Conservation (phyloP, 2,329 filamentous ascomycete genomes). For the Pseudogymnoascus verrucosus region DNA sequence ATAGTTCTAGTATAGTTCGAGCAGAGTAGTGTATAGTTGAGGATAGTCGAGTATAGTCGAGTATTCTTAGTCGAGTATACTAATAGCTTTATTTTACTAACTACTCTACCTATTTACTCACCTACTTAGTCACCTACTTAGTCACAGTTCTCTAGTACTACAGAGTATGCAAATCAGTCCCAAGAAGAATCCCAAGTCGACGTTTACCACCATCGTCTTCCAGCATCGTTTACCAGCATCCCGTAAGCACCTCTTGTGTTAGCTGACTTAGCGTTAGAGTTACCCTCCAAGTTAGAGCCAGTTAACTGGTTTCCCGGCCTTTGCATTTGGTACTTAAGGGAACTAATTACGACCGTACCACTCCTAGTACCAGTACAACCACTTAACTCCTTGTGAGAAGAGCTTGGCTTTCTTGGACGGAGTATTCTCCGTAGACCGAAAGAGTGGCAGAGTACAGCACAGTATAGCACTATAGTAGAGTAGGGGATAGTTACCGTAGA, state of each 20-base stretch:
- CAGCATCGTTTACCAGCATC: neutral
- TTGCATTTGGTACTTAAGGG: neutral
- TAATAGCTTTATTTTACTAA: no score
- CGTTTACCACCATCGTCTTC: neutral
- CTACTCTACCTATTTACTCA: no score
- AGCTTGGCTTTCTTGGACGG: neutral
- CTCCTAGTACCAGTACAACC: neutral
- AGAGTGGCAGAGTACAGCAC: neutral
- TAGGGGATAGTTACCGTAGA: neutral
- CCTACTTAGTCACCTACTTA: no score
- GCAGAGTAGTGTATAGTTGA: neutral
- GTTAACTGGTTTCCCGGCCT: conserved; percentile 1
- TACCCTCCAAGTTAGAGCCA: neutral
- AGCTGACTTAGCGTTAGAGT: neutral
- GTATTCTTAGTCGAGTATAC: no score
- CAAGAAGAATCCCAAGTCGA: neutral
- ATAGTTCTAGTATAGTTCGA: neutral
- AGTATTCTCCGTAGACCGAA: neutral
- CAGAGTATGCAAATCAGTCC: neutral
- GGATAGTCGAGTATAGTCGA: neutral
- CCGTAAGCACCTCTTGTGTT: neutral
- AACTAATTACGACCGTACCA: neutral
- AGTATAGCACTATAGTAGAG: neutral
- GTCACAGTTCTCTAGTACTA: neutral
- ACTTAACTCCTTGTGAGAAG: neutral